Evolutionary conservation across 1,284 basidiomycete species (phyloP).

Genomic region (Entoloma clypeatum): DNA sequence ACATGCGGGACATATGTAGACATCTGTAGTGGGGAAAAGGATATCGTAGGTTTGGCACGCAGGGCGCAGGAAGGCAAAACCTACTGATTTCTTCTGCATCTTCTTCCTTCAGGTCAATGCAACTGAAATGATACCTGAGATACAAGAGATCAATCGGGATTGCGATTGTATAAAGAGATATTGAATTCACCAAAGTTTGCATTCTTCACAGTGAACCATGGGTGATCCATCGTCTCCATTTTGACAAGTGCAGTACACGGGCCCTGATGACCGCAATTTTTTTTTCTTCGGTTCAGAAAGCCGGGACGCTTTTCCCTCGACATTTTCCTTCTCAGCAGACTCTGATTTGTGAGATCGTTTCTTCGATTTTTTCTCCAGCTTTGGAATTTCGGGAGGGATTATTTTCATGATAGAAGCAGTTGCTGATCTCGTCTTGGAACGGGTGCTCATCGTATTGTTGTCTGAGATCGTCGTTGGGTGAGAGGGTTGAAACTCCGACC

Average conservation of each 20-base stretch:
- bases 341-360: constrained; percentile 6
- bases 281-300: constrained; percentile 18
- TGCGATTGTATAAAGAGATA: not conserved
- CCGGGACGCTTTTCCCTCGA: constrained; percentile 7
- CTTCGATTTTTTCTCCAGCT: constrained; percentile 6
- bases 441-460: constrained; percentile 45
- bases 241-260: constrained; percentile 55
- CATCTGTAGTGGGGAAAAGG: constrained; percentile 38
- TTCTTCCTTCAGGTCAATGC: constrained; percentile 53
- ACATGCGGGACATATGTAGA: constrained; percentile 71
- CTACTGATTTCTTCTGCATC: constrained; percentile 75
- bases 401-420: constrained; percentile 20
- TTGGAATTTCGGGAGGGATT: constrained; percentile 9
- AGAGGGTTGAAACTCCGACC: too few species aligned
- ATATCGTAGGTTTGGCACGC: constrained; percentile 12
- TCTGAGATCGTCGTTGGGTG: too few species aligned
- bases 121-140: constrained; percentile 81
- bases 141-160: constrained; percentile 8
- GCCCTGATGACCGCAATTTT: constrained; percentile 15
- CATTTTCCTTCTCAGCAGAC: constrained; percentile 12
- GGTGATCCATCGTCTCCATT: constrained; percentile 72
- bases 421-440: constrained; percentile 36
- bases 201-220: constrained; percentile 74
- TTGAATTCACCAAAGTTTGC: constrained; percentile 65
- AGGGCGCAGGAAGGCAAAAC: constrained; percentile 28